Evolutionary conservation across 176 grass and related monocot genomes (phyloP), one percentile per base, ranked within the genome.

Genomic region (Hordeum marinum): DNA sequence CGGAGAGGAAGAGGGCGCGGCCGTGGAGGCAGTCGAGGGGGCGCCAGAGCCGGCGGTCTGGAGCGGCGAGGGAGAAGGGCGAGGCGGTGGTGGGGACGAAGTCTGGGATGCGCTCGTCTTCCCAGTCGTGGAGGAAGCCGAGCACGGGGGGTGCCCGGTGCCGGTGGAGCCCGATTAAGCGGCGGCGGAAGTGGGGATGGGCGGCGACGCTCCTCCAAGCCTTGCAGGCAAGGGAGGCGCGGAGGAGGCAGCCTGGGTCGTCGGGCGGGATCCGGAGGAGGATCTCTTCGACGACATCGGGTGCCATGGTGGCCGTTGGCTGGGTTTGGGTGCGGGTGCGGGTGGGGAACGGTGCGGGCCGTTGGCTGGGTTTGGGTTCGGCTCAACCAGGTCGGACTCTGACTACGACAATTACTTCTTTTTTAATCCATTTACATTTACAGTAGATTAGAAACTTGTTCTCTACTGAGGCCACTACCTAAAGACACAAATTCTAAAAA

Each of bases 21-120:
- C 68, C 68, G 68, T 71, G 68, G 68, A 21, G 37, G 68, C 37
- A 71, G 68, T 71, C 68, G 37, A 72, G 11, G n/a, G 68, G n/a
- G n/a, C 40, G 69, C 40, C 69, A 72, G 11, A 42, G 25, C 40
- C 39, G 11, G 11, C 11, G 1, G 37, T 71, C 36, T 23, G 11
- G 68, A 3, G 39, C 68, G 6, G 68, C 0, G 68, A 72, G 37
- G 21, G 68, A 71, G 37, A 42, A 71, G 68, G 68, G 23, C 11
- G 68, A 42, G 21, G 21, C 10, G 37, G 68, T 71, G n/a, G 68
- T 43, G 68, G 68, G n/a, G n/a, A 72, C 13, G n/a, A 72, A 72
- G n/a, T 13, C 11, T 0, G 68, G 3, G 2, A 42, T 15, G 21
- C 7, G 21, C 67, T 23, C 11, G 20, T 37, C 2, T 10, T 23